Evolutionary conservation across 2,329 filamentous ascomycete species (phyloP), one percentile per base, ranked within the genome.

Genomic region (Colletotrichum lini): DNA sequence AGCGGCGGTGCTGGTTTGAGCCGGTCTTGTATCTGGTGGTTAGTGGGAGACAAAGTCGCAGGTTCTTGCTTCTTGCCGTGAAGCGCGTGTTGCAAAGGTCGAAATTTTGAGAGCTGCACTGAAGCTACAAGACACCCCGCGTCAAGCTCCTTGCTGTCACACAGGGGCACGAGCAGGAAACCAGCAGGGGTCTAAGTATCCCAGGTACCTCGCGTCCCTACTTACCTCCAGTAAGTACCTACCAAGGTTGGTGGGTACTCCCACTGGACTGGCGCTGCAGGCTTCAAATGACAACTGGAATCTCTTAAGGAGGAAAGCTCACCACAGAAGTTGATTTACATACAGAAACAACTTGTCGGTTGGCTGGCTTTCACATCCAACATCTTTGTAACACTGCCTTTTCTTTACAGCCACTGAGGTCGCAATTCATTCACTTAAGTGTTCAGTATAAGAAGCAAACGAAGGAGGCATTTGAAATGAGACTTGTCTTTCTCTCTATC

Each of bases 401-500:
- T 44, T 52, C 9, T 53, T 15, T 21, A 7, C 13, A 18, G 9
- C 35, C 9, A 38, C 35, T 9, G 18, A 15, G 13, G 12, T 12
- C 52, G 13, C 18, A 18, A 18, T 7, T 38, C 18, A 38, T 16
- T n/a, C 16, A 38, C 8, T 10, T 2, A 10, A 38, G 8, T 38
- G 35, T 9, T 38, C 9, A 10, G 1, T 44, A 23, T 13, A 30
- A 4, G 5, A 15, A 38, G 10, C n/a, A 42, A 44, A 16, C 26
- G 15, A 62, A 40, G 2, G 10, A 38, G 35, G 35, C 21, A 23
- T 56, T 47, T 67, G 66, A 63, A 72, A 63, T 70, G 54, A 65
- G 70, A 73, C 54, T 66, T 71, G 72, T 73, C 70, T 74, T 67
- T 67, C 52, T 62, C 65, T 72, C 67, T 73, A 68, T 73, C 67